phyloP scores from a whole-genome alignment of 345 rosid genomes.

The Ailanthus altissimus region DNA sequence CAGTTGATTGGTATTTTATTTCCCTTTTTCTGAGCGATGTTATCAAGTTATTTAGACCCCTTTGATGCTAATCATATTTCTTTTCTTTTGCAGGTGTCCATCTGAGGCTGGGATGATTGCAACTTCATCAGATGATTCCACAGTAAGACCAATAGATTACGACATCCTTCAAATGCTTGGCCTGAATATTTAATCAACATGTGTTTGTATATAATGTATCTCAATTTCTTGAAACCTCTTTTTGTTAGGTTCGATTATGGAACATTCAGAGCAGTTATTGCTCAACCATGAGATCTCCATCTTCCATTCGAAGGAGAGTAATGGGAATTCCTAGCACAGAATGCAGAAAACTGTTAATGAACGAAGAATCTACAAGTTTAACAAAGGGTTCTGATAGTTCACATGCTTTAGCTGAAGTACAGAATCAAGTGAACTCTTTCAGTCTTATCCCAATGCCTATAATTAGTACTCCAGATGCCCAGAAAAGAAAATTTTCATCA shows the following conservation, averaged over 20 bases:
- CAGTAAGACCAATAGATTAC: constrained; percentile 39
- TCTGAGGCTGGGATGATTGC: constrained; percentile 67
- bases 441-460: constrained; percentile 26
- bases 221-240: constrained; percentile 11
- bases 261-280: constrained; percentile 45
- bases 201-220: not conserved
- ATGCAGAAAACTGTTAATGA: constrained; percentile 38
- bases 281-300: constrained; percentile 45
- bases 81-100: constrained; percentile 51
- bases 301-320: constrained; percentile 66
- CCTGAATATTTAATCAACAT: not conserved
- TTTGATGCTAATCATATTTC: constrained; percentile 1
- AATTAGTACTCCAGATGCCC: constrained; percentile 58
- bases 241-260: constrained; percentile 70
- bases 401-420: constrained; percentile 29
- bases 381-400: constrained; percentile 31
- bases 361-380: constrained; percentile 30
- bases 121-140: constrained; percentile 84
- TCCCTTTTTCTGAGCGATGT: not conserved
- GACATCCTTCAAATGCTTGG: not conserved
- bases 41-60: not conserved
- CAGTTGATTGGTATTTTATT: constrained; percentile 76
- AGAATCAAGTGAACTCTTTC: constrained; percentile 26
- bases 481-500: constrained; percentile 32
- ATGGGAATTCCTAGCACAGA: constrained; percentile 60